A percentile compares a stretch with the other conserved stretches of the same genome.
Conservation (phyloP, 2,329 filamentous ascomycete genomes). For the Cercospora beticola region DNA sequence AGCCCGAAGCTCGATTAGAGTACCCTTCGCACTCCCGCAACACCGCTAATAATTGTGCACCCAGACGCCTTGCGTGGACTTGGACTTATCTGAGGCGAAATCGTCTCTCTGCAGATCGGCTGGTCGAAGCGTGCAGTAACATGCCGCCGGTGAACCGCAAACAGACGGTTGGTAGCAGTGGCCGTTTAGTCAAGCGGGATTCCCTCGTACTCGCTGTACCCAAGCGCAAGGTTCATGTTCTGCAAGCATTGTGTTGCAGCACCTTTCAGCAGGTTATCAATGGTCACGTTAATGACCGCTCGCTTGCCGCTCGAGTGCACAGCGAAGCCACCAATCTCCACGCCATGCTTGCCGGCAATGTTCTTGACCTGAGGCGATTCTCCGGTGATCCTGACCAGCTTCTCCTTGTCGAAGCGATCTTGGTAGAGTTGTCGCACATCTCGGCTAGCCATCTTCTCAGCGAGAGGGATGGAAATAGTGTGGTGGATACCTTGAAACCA, state of each 20-base stretch:
- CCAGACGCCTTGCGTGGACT: not conserved
- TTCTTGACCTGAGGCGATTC: conserved; percentile 83
- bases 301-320: conserved; percentile 85
- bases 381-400: conserved; percentile 87
- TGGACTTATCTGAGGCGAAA: not conserved
- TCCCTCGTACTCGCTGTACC: conserved; percentile 84
- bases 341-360: conserved; percentile 80
- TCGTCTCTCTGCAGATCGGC: not conserved
- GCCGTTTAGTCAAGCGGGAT: conserved; percentile 61
- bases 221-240: conserved; percentile 92
- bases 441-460: conserved; percentile 80
- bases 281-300: conserved; percentile 90
- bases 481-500: conserved; percentile 97
- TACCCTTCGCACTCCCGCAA: not conserved
- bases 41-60: not conserved
- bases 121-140: not conserved
- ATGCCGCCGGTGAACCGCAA: not conserved
- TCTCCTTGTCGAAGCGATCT: conserved; percentile 92
- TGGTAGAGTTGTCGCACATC: conserved; percentile 95
- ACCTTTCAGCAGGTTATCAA: conserved; percentile 92
- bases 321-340: conserved; percentile 95
- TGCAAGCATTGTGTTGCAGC: conserved; percentile 91
- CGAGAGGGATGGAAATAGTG: conserved; percentile 85
- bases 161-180: too few species aligned
- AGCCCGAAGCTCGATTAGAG: conserved; percentile 2